Conservation (phyloP, 1,284 basidiomycete genomes). For the Earliella scabrosa region DNA sequence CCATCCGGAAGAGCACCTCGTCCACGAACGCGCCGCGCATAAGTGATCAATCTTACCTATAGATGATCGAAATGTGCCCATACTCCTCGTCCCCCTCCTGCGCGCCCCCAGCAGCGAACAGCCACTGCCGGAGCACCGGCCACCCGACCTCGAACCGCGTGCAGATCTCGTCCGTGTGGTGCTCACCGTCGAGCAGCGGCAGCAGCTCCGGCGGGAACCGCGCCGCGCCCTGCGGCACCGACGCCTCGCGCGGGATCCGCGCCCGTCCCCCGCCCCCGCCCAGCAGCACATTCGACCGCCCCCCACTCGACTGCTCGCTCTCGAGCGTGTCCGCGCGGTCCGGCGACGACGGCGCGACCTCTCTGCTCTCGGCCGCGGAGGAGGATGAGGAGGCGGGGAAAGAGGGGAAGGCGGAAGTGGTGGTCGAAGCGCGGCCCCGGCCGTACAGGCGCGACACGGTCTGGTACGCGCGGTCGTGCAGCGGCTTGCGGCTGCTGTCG, state of each 20-base stretch:
- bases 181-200: constrained; percentile 80
- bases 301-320: constrained; percentile 33
- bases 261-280: constrained; percentile 48
- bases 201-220: constrained; percentile 62
- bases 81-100: constrained; percentile 48
- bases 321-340: constrained; percentile 29
- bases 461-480: constrained; percentile 21
- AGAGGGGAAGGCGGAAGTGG: no score
- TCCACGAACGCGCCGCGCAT: no score
- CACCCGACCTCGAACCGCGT: constrained; percentile 84
- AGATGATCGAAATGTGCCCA: constrained; percentile 56
- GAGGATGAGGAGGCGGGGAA: no score
- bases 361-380: no score
- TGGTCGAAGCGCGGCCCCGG: not conserved
- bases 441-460: constrained; percentile 18
- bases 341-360: constrained; percentile 26
- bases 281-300: constrained; percentile 24
- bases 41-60: no score
- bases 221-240: constrained; percentile 34
- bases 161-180: constrained; percentile 91
- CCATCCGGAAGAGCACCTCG: no score
- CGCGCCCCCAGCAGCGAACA: constrained; percentile 67
- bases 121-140: constrained; percentile 80
- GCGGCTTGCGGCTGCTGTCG: constrained; percentile 17
- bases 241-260: constrained; percentile 48